phyloP scores from a whole-genome alignment of 805 yeast genomes.

The Blastobotrys peoriensis region DNA sequence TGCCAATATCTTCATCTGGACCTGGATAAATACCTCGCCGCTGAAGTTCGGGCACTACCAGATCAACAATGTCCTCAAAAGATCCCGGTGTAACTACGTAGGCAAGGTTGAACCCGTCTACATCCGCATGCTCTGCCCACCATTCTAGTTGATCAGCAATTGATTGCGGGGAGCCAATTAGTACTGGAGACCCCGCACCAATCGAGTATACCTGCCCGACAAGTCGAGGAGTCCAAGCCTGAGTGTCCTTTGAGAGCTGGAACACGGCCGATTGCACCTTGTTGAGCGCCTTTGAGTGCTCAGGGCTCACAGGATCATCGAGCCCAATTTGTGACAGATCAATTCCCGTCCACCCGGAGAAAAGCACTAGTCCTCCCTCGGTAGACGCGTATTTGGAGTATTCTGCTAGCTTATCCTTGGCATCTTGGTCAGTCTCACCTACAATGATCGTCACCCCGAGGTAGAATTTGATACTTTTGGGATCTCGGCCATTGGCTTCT shows the following conservation, averaged over 20 bases:
- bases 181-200: slow-evolving; percentile 25
- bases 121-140: slow-evolving; percentile 35
- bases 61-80: slow-evolving; percentile 34
- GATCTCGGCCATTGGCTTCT: slow-evolving; percentile 30
- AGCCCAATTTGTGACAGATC: slow-evolving; percentile 34
- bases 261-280: slow-evolving; percentile 21
- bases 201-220: slow-evolving; percentile 30
- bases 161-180: slow-evolving; percentile 30
- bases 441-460: slow-evolving; percentile 34
- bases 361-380: slow-evolving; percentile 39
- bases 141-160: slow-evolving; percentile 37
- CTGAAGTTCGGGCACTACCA: slow-evolving; percentile 33
- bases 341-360: slow-evolving; percentile 38
- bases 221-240: slow-evolving; percentile 20
- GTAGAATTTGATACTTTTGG: slow-evolving; percentile 34
- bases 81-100: slow-evolving; percentile 34
- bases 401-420: slow-evolving; percentile 33
- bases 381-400: slow-evolving; percentile 32
- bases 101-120: slow-evolving; percentile 39
- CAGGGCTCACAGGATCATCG: slow-evolving; percentile 21
- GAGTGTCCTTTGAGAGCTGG: neutral
- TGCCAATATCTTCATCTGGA: slow-evolving; percentile 14
- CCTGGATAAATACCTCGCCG: slow-evolving; percentile 31
- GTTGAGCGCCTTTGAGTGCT: slow-evolving; percentile 25
- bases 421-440: slow-evolving; percentile 38